Evolutionary conservation across 75 land plant genomes (phyloP).

Genomic region (Cryptomeria japonica): DNA sequence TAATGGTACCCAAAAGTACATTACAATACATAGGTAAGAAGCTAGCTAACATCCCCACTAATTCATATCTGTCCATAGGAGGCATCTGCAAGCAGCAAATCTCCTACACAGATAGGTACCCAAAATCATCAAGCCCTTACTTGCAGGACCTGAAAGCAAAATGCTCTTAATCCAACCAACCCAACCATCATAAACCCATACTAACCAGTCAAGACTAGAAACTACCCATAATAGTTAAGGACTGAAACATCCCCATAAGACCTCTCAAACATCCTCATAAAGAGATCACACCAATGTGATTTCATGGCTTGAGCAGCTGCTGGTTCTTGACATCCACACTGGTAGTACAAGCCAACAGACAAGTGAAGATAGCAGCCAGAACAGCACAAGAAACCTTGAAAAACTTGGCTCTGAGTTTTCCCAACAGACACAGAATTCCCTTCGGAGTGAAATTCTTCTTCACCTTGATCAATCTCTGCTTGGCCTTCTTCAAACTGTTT

Average conservation of each 20-base stretch:
- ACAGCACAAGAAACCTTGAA: neutral
- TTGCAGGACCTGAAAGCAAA: neutral
- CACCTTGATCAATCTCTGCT: neutral
- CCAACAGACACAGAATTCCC: slow-evolving; percentile 3
- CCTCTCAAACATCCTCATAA: neutral
- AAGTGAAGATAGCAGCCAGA: slow-evolving; percentile 13
- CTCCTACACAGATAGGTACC: neutral
- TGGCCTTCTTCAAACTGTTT: slow-evolving; percentile 3
- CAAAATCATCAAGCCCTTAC: neutral
- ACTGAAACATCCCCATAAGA: neutral
- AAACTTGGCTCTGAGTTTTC: slow-evolving; percentile 2
- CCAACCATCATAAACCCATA: neutral
- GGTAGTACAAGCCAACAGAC: slow-evolving; percentile 16
- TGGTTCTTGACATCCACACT: slow-evolving; percentile 15
- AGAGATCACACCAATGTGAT: neutral
- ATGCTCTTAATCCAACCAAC: neutral
- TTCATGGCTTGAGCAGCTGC: neutral
- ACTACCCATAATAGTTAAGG: neutral
- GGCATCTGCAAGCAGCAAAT: neutral
- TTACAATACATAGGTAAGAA: neutral
- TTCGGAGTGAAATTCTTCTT: neutral
- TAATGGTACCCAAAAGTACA: neutral
- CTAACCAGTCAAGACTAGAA: neutral
- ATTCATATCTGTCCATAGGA: neutral
- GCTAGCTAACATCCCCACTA: neutral